Conservation (phyloP, 2,329 filamentous ascomycete genomes). For the Rosellinia necatrix region DNA sequence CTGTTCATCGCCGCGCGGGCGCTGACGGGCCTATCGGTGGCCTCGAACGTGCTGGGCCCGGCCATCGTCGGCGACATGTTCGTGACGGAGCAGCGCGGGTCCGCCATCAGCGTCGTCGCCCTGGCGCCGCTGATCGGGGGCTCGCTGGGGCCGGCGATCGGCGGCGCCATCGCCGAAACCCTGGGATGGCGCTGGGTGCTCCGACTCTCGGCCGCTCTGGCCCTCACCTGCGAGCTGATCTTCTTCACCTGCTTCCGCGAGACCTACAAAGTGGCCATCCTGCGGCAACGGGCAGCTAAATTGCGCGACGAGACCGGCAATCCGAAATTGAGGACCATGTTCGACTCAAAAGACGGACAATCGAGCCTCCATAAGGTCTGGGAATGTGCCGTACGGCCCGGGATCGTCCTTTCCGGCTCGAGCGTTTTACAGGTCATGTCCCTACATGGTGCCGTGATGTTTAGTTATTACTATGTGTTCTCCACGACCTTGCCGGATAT, state of each 20-base stretch:
- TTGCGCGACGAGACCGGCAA: conserved; percentile 41
- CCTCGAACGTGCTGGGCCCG: conserved; percentile 66
- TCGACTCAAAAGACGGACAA: conserved; percentile 36
- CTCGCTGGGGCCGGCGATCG: conserved; percentile 60
- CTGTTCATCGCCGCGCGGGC: conserved; percentile 59
- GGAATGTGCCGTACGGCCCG: conserved; percentile 52
- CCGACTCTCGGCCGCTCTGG: conserved; percentile 54
- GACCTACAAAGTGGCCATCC: conserved; percentile 64
- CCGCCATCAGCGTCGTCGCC: conserved; percentile 61
- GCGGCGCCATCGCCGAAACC: conserved; percentile 57
- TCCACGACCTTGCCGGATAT: conserved; percentile 58
- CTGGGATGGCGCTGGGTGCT: conserved; percentile 60
- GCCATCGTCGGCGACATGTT: conserved; percentile 69
- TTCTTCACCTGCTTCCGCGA: conserved; percentile 60
- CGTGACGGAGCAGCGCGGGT: conserved; percentile 58
- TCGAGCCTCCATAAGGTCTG: conserved; percentile 41
- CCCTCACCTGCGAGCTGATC: conserved; percentile 52
- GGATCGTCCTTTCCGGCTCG: conserved; percentile 53
- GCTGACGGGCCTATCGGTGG: conserved; percentile 65
- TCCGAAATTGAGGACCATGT: conserved; percentile 37
- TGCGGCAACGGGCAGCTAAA: conserved; percentile 48
- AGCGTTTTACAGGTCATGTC: conserved; percentile 55
- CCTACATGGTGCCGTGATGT: conserved; percentile 53
- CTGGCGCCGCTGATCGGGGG: conserved; percentile 63
- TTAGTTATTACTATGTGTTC: conserved; percentile 59